Conservation (phyloP, 2,329 filamentous ascomycete species). For the Fusarium beomiforme region DNA sequence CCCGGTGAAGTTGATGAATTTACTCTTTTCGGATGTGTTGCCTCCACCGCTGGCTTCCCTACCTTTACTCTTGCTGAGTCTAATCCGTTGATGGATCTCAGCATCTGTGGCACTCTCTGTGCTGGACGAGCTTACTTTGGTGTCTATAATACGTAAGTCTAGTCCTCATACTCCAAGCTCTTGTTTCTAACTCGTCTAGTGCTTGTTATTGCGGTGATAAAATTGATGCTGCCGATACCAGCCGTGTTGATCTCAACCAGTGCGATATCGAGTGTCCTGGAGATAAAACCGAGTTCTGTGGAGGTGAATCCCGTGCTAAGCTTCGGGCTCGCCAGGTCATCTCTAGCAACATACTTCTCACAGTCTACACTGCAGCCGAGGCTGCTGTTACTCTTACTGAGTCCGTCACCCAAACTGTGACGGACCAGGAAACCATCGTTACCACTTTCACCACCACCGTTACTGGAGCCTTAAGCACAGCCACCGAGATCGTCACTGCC, state of each 20-base stretch:
- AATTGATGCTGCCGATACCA: background rate
- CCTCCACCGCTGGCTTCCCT: slow-evolving; percentile 33
- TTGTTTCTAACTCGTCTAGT: background rate
- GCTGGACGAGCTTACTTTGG: slow-evolving; percentile 40
- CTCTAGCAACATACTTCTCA: slow-evolving; percentile 33
- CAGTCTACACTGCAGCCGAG: slow-evolving; percentile 21
- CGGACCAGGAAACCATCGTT: slow-evolving; percentile 17
- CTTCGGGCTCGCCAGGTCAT: slow-evolving; percentile 28
- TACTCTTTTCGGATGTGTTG: slow-evolving; percentile 41
- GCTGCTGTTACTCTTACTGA: background rate
- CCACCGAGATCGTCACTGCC: slow-evolving; percentile 23
- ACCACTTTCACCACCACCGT: slow-evolving; percentile 30
- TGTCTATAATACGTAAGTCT: slow-evolving; percentile 38
- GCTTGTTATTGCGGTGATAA: slow-evolving; percentile 38
- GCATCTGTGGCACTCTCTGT: slow-evolving; percentile 42
- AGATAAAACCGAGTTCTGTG: slow-evolving; percentile 31
- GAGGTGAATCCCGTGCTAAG: slow-evolving; percentile 26
- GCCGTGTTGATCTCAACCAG: background rate
- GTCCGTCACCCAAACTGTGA: slow-evolving; percentile 13
- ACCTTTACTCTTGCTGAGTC: slow-evolving; percentile 29
- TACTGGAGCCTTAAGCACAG: slow-evolving; percentile 4
- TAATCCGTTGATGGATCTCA: slow-evolving; percentile 32
- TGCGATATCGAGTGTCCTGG: slow-evolving; percentile 37
- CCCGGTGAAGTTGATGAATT: slow-evolving; percentile 35
- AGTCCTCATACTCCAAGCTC: accelerated